Conservation (phyloP, 352 stramenopile genomes). For the Globisporangium paddicum region DNA sequence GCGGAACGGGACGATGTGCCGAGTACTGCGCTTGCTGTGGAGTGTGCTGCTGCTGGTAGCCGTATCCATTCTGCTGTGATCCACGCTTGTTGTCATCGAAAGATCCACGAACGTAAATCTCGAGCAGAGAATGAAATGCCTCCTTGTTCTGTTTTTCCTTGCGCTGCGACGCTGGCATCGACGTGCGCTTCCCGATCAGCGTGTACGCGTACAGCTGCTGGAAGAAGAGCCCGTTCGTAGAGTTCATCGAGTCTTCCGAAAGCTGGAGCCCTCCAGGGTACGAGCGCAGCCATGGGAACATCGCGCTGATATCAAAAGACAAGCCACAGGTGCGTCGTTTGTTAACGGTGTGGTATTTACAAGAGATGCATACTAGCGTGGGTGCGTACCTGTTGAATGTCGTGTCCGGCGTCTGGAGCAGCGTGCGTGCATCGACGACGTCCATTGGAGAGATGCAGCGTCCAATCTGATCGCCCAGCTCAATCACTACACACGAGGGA, state of each 20-base stretch:
- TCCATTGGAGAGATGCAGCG: constrained; percentile 64
- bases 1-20: constrained; percentile 1
- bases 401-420: constrained; percentile 61
- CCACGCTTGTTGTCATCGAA: constrained; percentile 33
- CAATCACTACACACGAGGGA: constrained; percentile 34
- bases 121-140: constrained; percentile 54
- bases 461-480: constrained; percentile 65
- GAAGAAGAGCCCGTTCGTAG: constrained; percentile 74
- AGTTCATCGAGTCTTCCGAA: constrained; percentile 53
- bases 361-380: background rate
- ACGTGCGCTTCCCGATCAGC: constrained; percentile 59
- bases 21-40: constrained; percentile 3
- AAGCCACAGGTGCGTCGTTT: background rate
- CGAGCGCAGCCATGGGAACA: constrained; percentile 76
- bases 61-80: constrained; percentile 2
- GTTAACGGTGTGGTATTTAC: background rate
- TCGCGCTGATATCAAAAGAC: constrained; percentile 27
- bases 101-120: constrained; percentile 62
- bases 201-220: constrained; percentile 83
- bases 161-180: constrained; percentile 31
- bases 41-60: constrained; percentile 9
- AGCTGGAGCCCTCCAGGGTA: constrained; percentile 46
- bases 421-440: constrained; percentile 66
- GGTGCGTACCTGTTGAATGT: constrained; percentile 40
- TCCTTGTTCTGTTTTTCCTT: constrained; percentile 64